Base-by-base conservation (phyloP, 2,329 filamentous ascomycete genomes). In the Sclerotinia spermophila region DNA sequence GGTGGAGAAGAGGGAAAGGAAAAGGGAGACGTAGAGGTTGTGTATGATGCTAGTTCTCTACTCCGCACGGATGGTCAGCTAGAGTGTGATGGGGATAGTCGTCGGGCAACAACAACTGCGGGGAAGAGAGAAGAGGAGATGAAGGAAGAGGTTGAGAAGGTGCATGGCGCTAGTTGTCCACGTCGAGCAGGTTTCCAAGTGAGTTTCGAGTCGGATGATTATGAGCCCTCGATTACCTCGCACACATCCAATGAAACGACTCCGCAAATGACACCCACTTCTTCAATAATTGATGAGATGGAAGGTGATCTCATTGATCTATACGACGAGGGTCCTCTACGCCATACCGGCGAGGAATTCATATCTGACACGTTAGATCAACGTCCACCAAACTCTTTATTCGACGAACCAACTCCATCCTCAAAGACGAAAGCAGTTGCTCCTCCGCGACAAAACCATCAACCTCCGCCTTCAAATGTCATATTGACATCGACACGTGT, bases 41-140 rank as follows among this genome's bases (percentile, higher is more conserved):
- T 10, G 1, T 30, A 1, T 30, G 5, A 17, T 1, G 10, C 0
- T 13, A 5, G 5, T 40, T 5, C n/a, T 51, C 7, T 8, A 30
- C 24, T 3, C 40, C 24, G 17, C 17, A 53, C 45, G 5, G 38
- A 40, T 7, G 4, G 4, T 38, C 33, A 21, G 17, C 1, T 33
- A 5, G 11, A 61, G 10, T 24, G 17, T 15, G 10, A 6, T 24
- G 17, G 59, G 33, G 40, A 45, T 24, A 40, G 45, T 65, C 35
- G 2, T 30, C 45, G 21, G 40, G 2, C 24, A 30, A 8, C 35
- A 21, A 33, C 45, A 27, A 27, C 2, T 40, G 30, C 2, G 21
- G 24, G 27, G 24, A 5, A 42, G 5, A 24, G 17, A 21, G 24
- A 21, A 24, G 61, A 15, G 21, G 62, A 27, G 5, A 30, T 40